Conservation (phyloP, 495 filamentous ascomycete genomes). For the Neurospora discreta region DNA sequence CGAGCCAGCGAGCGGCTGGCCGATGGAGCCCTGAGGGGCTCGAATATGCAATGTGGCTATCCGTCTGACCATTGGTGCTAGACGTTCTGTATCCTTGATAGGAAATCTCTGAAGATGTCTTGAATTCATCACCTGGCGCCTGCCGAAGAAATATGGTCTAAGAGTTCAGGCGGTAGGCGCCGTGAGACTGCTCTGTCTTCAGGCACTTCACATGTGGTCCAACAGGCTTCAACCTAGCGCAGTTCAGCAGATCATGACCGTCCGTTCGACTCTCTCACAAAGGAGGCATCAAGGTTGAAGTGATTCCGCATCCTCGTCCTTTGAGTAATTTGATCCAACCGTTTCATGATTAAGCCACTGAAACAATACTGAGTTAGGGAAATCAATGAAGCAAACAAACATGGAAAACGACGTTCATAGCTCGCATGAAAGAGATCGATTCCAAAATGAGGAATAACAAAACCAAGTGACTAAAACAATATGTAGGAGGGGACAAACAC, state of each 20-base stretch:
- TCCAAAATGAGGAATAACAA: no score
- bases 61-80: background rate
- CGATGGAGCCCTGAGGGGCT: background rate
- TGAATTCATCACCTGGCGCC: background rate
- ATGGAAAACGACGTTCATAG: background rate
- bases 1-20: background rate
- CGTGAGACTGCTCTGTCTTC: background rate
- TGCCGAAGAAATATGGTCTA: background rate
- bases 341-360: background rate
- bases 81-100: background rate
- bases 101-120: background rate
- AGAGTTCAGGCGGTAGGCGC: background rate
- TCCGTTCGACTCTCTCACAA: background rate
- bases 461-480: no score
- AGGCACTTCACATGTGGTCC: background rate
- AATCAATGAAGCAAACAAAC: background rate
- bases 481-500: background rate
- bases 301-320: background rate
- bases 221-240: background rate
- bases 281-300: background rate
- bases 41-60: background rate
- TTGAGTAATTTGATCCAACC: background rate
- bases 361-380: background rate
- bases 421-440: no score
- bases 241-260: background rate